A percentile compares a stretch with the other conserved stretches of the same genome.
Evolutionary conservation across 192 early-diverging fungal species (phyloP).

Genomic region (Coemansia sp.): DNA sequence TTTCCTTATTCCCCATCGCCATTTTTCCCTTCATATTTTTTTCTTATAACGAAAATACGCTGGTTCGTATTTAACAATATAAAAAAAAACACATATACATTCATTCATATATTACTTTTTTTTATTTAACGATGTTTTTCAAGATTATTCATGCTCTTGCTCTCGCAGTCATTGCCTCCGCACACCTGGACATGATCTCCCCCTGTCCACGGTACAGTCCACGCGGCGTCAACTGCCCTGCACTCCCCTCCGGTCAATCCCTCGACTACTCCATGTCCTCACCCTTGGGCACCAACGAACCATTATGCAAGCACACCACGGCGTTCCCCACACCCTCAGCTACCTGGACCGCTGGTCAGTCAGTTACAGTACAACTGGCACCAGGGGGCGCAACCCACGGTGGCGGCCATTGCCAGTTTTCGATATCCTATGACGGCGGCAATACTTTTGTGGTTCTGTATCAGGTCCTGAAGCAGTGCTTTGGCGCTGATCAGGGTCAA

Average conservation of each 20-base stretch:
- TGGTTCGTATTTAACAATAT: conserved; percentile 1
- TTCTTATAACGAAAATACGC: conserved; percentile 2
- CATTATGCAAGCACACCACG: conserved; percentile 43
- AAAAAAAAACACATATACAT: conserved; percentile 1
- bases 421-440: conserved; percentile 63
- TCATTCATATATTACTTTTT: not conserved
- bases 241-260: conserved; percentile 27
- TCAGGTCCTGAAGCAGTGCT: conserved; percentile 56
- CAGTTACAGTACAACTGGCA: conserved; percentile 51
- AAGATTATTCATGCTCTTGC: not conserved
- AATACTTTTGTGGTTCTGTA: conserved; percentile 62
- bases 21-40: not conserved
- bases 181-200: conserved; percentile 12
- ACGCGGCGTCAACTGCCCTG: conserved; percentile 21
- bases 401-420: conserved; percentile 70
- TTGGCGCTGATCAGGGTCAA: conserved; percentile 31
- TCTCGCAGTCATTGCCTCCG: not conserved
- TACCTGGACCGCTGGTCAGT: conserved; percentile 46
- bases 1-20: not conserved
- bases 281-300: conserved; percentile 8
- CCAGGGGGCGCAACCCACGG: conserved; percentile 53
- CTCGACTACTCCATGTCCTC: conserved; percentile 36
- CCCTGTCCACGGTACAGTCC: conserved; percentile 9
- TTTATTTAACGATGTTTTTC: not conserved
- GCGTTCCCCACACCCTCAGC: conserved; percentile 32